phyloP scores from a whole-genome alignment of 2,329 filamentous ascomycete species.

The Dactylonectria macrodidyma region DNA sequence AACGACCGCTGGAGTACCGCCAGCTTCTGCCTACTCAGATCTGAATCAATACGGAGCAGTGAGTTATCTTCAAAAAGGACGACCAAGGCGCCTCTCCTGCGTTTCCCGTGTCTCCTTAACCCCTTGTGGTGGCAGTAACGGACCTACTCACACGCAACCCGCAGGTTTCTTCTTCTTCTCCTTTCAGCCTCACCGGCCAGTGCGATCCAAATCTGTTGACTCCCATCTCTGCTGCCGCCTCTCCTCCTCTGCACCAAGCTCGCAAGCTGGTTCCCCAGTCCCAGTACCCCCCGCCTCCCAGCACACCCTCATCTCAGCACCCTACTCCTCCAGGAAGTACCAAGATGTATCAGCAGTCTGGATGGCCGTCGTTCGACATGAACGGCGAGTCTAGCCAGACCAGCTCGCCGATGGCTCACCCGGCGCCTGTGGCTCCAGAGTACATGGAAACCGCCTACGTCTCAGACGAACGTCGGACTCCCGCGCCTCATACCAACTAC shows the following conservation, averaged over 20 bases:
- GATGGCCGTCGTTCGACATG: constrained; percentile 57
- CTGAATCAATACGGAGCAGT: constrained; percentile 52
- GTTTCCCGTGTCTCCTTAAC: not conserved
- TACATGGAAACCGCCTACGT: constrained; percentile 56
- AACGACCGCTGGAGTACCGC: constrained; percentile 37
- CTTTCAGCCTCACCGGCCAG: constrained; percentile 53
- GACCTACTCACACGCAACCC: constrained; percentile 23
- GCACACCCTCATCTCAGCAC: constrained; percentile 57
- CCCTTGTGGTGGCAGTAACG: constrained; percentile 1
- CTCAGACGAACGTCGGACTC: constrained; percentile 56
- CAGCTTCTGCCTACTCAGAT: constrained; percentile 49
- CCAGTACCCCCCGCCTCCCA: constrained; percentile 57
- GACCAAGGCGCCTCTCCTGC: not conserved
- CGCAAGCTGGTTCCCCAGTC: constrained; percentile 58
- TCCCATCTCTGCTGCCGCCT: constrained; percentile 65
- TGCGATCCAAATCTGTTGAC: constrained; percentile 64
- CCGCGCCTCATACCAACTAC: constrained; percentile 55
- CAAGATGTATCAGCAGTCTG: constrained; percentile 61
- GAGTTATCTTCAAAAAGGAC: constrained; percentile 37
- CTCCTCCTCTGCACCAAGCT: constrained; percentile 63
- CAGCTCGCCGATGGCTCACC: constrained; percentile 62
- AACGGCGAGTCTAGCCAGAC: constrained; percentile 59
- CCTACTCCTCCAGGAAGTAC: constrained; percentile 64
- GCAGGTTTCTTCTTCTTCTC: constrained; percentile 47
- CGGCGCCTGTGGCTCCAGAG: constrained; percentile 53